Evolutionary conservation across 179 eudicot genomes (phyloP).

Genomic region (Amaranthus tricolor): DNA sequence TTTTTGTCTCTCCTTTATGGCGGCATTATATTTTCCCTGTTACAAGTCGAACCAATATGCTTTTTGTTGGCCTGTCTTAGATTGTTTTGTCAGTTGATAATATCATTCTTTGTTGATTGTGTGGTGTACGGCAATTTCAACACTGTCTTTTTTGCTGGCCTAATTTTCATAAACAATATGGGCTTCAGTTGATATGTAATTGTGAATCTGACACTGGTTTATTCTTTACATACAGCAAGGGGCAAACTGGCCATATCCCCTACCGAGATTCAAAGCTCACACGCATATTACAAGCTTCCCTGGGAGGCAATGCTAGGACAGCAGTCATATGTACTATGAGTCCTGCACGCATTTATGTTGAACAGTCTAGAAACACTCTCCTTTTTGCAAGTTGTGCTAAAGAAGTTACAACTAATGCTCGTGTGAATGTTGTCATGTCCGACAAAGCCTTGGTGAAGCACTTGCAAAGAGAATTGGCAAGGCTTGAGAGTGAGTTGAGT

Average conservation of each 20-base stretch:
- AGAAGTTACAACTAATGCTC: slow-evolving; percentile 54
- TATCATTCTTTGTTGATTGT: background rate
- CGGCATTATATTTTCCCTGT: background rate
- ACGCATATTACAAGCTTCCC: slow-evolving; percentile 48
- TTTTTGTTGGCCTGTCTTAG: background rate
- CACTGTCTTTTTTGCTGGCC: background rate
- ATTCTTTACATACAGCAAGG: slow-evolving; percentile 34
- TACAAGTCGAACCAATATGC: background rate
- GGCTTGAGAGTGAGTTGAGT: slow-evolving; percentile 45
- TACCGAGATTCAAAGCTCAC: slow-evolving; percentile 57
- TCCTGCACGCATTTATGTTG: slow-evolving; percentile 49
- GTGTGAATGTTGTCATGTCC: slow-evolving; percentile 44
- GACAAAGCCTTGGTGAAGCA: slow-evolving; percentile 53
- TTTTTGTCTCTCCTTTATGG: background rate
- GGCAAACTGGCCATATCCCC: slow-evolving; percentile 52
- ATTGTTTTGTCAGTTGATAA: background rate
- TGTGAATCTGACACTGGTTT: slow-evolving; percentile 13
- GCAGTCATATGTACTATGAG: slow-evolving; percentile 54
- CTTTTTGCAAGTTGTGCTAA: slow-evolving; percentile 55
- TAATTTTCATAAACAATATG: background rate
- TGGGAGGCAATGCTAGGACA: slow-evolving; percentile 54
- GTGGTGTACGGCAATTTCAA: background rate
- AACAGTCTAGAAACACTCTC: slow-evolving; percentile 56
- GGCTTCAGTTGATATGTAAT: background rate
- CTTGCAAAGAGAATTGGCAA: slow-evolving; percentile 44